Evolutionary conservation across 176 grass and related monocot genomes (phyloP).

Genomic region (Cymbopogon citratus): DNA sequence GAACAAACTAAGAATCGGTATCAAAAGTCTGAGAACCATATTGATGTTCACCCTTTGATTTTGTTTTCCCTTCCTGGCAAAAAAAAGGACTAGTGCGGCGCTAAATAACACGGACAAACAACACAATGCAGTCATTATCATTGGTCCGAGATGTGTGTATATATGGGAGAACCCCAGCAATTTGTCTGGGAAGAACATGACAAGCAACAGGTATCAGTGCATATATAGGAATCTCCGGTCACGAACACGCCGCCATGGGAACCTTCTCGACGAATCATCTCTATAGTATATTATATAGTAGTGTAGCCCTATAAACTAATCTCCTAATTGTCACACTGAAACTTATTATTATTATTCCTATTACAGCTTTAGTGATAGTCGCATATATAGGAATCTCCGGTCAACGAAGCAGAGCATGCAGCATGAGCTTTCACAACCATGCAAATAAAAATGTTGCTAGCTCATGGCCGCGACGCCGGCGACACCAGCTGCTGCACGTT

Average conservation of each 20-base stretch:
- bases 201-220: neutral
- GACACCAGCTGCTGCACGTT: conserved; percentile 56
- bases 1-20: neutral
- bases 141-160: neutral
- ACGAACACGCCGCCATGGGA: neutral
- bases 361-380: too few species aligned
- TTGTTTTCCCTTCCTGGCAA: neutral
- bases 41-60: neutral
- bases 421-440: neutral
- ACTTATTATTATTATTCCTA: conserved; percentile 3
- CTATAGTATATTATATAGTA: neutral
- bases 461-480: neutral
- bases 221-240: neutral
- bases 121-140: neutral
- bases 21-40: neutral
- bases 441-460: neutral
- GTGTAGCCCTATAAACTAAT: neutral
- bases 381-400: too few species aligned
- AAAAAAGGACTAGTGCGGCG: neutral
- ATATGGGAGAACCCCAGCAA: neutral
- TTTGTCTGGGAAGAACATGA: neutral
- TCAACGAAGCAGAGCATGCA: too few species aligned
- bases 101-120: neutral
- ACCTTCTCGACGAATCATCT: neutral
- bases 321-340: neutral